Base-by-base conservation (phyloP, 179 eudicot species). In the Actinidia arguta region DNA sequence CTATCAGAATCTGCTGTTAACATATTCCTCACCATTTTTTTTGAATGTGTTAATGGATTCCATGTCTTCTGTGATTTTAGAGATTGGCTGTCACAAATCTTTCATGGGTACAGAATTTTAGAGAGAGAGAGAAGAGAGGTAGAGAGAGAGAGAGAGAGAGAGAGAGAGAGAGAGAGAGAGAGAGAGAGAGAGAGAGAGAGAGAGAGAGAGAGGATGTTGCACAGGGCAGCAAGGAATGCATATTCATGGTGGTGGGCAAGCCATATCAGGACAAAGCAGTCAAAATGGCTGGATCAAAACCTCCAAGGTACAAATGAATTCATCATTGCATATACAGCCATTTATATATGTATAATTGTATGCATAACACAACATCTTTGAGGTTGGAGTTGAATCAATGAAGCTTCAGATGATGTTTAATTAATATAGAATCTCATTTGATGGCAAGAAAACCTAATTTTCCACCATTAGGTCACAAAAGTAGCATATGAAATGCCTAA, bases 161-260 rank as follows among this genome's bases (percentile, higher is more conserved):
- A 67, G 61, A 75, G 70, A 84, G 52, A 69, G 25, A 66, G 79
- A 54, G 82, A 67, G 61, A 75, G 70, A 17, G n/a, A 18, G 58
- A 70, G 67, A 72, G 77, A 70, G 82, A 61, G 58, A 62, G 71
- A 78, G 56, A 52, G 48, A 54, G 58, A 36, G 61, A 27, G 75
- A 66, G 79, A 54, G 82, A 67, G 61, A 75, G 70, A 84, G 52
- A 69, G 25, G 69, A 89, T 89, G 90, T 89, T 89, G 86, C 85
- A 85, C 58, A 89, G 90, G 82, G 98, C 98, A 83, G 98, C 95
- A 79, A 89, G 89, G 77, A 92, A 87, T 89, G 98, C 98, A n/a
- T 95, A 92, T 92, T 95, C 98, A 82, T 94, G 98, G 98, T 95
- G 98, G 98, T 95, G 98, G 96, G 98, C 98, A 56, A 95, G 98